A percentile compares a stretch with the other conserved stretches of the same genome.
Conservation (phyloP, 2,329 filamentous ascomycete species). For the Ophiostoma sp. region DNA sequence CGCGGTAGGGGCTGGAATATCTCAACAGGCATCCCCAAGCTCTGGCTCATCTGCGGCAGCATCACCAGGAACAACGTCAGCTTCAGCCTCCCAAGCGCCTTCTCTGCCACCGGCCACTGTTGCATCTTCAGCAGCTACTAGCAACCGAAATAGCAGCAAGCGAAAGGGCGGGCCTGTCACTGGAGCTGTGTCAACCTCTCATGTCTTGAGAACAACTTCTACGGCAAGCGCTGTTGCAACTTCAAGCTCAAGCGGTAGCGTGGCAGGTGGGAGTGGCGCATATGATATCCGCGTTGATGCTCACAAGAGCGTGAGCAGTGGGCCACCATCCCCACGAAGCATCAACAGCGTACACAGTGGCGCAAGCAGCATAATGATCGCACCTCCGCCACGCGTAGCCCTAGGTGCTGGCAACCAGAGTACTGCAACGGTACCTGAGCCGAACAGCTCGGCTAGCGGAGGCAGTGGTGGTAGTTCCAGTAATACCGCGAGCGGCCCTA, state of each 20-base stretch:
- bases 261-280: neutral
- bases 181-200: slow-evolving; percentile 25
- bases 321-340: neutral
- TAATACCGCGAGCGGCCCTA: neutral
- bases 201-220: slow-evolving; percentile 31
- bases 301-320: slow-evolving; percentile 28
- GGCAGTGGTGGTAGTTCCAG: slow-evolving; percentile 22
- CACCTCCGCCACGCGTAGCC: slow-evolving; percentile 40
- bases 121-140: neutral
- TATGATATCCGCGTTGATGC: neutral
- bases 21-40: neutral
- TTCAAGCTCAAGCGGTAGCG: neutral
- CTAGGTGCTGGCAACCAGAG: slow-evolving; percentile 17
- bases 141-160: slow-evolving; percentile 22
- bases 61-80: neutral
- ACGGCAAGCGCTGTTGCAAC: slow-evolving; percentile 6
- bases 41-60: neutral
- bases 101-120: neutral
- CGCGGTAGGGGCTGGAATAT: no score
- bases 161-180: slow-evolving; percentile 28
- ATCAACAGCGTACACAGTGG: neutral
- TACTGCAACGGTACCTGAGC: slow-evolving; percentile 12
- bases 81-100: neutral
- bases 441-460: neutral
- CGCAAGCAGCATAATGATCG: slow-evolving; percentile 31